A percentile compares a stretch with the other conserved stretches of the same genome.
Evolutionary conservation across 2,329 filamentous ascomycete genomes (phyloP).

Genomic region (Curvularia eragrostidis): DNA sequence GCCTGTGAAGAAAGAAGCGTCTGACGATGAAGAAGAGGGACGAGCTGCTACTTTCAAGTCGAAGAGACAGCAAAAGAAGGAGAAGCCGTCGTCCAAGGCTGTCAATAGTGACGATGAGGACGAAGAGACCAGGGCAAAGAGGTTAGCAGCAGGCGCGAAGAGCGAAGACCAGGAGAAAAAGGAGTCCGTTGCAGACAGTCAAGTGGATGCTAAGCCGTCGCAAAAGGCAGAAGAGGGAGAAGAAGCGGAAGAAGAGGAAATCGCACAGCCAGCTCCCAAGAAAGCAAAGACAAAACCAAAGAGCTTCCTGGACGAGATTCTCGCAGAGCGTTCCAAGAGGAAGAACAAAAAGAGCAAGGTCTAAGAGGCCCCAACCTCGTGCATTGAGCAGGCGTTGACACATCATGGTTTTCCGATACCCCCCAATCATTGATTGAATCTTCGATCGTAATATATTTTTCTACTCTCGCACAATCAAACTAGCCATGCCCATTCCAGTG

Average conservation of each 20-base stretch:
- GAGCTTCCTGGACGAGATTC: conserved; percentile 63
- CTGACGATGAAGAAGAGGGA: conserved; percentile 51
- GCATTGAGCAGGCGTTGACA: not conserved
- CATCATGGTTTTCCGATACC: conserved; percentile 2
- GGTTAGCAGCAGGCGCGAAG: not conserved
- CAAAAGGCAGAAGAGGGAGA: conserved; percentile 20
- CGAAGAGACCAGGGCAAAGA: conserved; percentile 17
- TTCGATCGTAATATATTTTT: not conserved
- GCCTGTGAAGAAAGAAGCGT: conserved; percentile 35
- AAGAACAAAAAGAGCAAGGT: conserved; percentile 49
- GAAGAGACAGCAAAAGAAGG: conserved; percentile 36
- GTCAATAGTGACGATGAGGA: conserved; percentile 24
- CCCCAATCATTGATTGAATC: not conserved
- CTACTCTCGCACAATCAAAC: conserved; percentile 58
- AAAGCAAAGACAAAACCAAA: conserved; percentile 47
- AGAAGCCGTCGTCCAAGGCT: conserved; percentile 12
- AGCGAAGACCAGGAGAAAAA: not conserved
- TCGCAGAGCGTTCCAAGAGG: conserved; percentile 58
- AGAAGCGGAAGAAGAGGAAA: conserved; percentile 10
- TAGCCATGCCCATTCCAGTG: conserved; percentile 61
- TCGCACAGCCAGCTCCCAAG: conserved; percentile 21
- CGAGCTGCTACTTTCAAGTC: conserved; percentile 45
- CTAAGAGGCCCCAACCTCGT: not conserved
- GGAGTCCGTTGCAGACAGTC: not conserved
- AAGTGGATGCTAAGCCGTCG: conserved; percentile 4